phyloP scores from a whole-genome alignment of 768 basidiomycete genomes.

The Trametes gibbosa region DNA sequence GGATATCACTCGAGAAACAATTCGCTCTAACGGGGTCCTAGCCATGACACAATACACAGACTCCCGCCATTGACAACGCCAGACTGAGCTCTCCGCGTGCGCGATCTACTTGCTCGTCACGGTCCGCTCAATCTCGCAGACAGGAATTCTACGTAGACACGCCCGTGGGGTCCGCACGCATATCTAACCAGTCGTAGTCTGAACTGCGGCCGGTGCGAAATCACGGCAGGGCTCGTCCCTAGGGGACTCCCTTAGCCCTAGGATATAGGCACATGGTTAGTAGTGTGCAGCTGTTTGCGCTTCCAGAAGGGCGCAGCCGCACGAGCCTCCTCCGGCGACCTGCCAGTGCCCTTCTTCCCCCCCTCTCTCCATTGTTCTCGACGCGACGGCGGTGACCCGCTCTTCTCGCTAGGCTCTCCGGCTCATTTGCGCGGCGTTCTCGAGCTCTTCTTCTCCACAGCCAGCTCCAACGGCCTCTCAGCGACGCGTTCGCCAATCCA shows the following conservation, averaged over 20 bases:
- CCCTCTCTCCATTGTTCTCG: background rate
- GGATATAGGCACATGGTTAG: slow-evolving; percentile 3
- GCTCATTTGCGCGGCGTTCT: background rate
- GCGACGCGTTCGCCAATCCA: slow-evolving; percentile 2
- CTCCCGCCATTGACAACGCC: background rate
- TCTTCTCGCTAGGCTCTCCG: slow-evolving; percentile 3
- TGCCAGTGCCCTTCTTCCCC: too few species aligned
- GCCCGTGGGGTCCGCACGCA: slow-evolving; percentile 5
- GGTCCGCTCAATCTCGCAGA: slow-evolving; percentile 1
- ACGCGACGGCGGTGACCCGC: slow-evolving; percentile 4
- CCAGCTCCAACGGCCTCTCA: slow-evolving; percentile 6
- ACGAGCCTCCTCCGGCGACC: slow-evolving; percentile 5
- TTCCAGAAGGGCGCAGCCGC: slow-evolving; percentile 10
- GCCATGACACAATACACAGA: background rate
- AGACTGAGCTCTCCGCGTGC: background rate
- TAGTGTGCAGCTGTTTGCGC: slow-evolving; percentile 14
- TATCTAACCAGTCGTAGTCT: background rate
- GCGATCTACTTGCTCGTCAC: background rate
- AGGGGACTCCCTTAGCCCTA: background rate
- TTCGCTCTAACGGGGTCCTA: background rate
- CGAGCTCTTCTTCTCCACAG: background rate
- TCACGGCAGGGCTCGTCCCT: slow-evolving; percentile 5
- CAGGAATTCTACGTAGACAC: background rate
- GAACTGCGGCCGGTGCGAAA: slow-evolving; percentile 17
- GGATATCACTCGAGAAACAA: background rate